Conservation (phyloP, 169 alveolate genomes). For the Perkinsus marinus region DNA sequence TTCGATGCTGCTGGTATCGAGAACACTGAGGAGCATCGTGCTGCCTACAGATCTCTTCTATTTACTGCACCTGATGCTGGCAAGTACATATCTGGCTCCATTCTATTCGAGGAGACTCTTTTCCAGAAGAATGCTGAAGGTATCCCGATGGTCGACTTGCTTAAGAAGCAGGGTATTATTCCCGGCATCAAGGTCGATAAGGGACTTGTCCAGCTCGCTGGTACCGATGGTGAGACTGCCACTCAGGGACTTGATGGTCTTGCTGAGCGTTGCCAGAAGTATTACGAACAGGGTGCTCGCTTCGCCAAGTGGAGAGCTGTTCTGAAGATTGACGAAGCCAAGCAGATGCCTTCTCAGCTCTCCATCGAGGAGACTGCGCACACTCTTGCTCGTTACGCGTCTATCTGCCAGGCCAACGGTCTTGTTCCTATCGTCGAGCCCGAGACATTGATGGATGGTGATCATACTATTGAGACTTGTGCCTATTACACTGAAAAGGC, state of each 20-base stretch:
- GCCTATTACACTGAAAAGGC: conserved; percentile 81
- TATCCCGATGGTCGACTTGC: conserved; percentile 63
- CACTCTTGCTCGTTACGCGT: conserved; percentile 87
- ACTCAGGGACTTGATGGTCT: conserved; percentile 88
- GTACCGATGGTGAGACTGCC: conserved; percentile 70
- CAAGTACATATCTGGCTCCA: conserved; percentile 93
- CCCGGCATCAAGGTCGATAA: conserved; percentile 97
- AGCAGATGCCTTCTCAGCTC: conserved; percentile 74
- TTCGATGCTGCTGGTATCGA: conserved; percentile 77
- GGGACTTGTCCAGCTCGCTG: conserved; percentile 77
- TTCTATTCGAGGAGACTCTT: conserved; percentile 94
- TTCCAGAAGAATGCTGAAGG: conserved; percentile 79
- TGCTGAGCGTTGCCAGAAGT: conserved; percentile 84
- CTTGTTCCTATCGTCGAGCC: conserved; percentile 95
- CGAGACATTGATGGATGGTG: conserved; percentile 86
- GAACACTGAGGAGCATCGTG: conserved; percentile 86
- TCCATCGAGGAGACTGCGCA: conserved; percentile 86
- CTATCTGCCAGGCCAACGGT: conserved; percentile 87
- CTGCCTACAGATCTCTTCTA: conserved; percentile 84
- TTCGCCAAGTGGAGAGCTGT: conserved; percentile 99
- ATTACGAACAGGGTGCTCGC: conserved; percentile 93
- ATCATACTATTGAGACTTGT: conserved; percentile 79
- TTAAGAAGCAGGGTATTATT: conserved; percentile 78
- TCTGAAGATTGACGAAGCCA: conserved; percentile 74
- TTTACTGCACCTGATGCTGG: conserved; percentile 81